Percentiles rank a stretch among this genome's conserved stretches.
Evolutionary conservation across 768 basidiomycete species (phyloP).

Genomic region (Boletus vermiculosoides): DNA sequence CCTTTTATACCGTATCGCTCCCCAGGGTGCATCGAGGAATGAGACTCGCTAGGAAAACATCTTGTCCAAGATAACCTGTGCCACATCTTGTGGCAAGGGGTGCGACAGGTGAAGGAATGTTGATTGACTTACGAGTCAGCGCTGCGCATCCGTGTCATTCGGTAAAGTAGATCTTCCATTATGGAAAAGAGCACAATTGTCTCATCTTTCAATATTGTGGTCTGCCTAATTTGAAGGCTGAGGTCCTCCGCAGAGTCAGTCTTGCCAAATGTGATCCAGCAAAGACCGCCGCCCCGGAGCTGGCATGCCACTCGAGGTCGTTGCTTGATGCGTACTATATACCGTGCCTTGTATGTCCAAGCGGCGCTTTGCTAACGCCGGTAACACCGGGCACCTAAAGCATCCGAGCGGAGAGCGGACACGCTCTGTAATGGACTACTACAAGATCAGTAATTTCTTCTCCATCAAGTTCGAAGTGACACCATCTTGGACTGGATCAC

Average conservation of each 20-base stretch:
- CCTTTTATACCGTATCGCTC: constrained; percentile 7
- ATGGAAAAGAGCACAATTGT: not conserved
- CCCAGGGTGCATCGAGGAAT: not conserved
- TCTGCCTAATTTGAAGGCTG: not conserved
- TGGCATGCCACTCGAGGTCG: not conserved
- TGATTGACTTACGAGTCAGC: not conserved
- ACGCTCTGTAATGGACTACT: no score
- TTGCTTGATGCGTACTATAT: not conserved
- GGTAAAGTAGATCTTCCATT: not conserved
- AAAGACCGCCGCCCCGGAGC: not conserved
- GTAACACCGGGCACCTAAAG: not conserved
- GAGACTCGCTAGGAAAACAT: not conserved
- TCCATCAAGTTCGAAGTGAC: not conserved
- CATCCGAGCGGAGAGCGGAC: no score
- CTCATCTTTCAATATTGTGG: not conserved
- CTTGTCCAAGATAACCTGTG: not conserved
- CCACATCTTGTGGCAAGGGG: not conserved
- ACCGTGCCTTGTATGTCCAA: not conserved
- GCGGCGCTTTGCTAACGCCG: not conserved
- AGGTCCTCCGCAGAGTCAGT: not conserved
- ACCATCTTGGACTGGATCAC: not conserved
- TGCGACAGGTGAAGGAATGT: not conserved
- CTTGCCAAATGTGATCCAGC: not conserved
- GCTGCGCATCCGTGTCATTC: not conserved
- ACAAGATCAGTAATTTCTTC: not conserved